Conservation (phyloP, 768 basidiomycete genomes). For the Suillus subluteus region DNA sequence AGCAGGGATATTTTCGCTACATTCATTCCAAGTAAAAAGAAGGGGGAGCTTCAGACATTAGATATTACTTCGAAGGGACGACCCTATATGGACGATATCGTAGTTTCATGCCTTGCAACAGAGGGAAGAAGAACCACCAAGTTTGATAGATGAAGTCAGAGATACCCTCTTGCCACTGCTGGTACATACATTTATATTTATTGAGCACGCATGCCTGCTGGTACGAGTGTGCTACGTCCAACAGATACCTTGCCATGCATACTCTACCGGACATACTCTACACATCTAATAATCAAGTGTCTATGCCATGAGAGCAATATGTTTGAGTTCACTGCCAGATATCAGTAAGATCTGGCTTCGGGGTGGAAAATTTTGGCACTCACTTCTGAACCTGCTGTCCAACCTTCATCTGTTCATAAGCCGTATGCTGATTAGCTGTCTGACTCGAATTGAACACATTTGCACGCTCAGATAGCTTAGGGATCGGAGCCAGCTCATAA, state of each 20-base stretch:
- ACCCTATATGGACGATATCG: slow-evolving; percentile 1
- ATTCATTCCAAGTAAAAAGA: neutral
- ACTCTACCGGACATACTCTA: neutral
- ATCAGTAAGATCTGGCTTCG: slow-evolving; percentile 17
- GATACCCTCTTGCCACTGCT: neutral
- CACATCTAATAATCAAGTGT: neutral
- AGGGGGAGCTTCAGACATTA: slow-evolving; percentile 2
- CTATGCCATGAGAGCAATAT: slow-evolving; percentile 81
- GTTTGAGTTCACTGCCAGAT: slow-evolving; percentile 67
- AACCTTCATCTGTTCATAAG: slow-evolving; percentile 80
- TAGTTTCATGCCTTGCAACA: slow-evolving; percentile 4
- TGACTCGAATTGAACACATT: slow-evolving; percentile 44
- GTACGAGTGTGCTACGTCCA: neutral
- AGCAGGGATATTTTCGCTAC: neutral
- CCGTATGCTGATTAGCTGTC: slow-evolving; percentile 26
- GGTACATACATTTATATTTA: neutral
- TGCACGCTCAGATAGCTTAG: slow-evolving; percentile 52
- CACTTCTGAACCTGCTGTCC: slow-evolving; percentile 88
- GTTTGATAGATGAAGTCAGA: slow-evolving; percentile 2
- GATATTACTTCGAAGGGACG: neutral
- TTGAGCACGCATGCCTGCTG: neutral
- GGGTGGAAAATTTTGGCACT: slow-evolving; percentile 24
- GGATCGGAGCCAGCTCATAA: slow-evolving; percentile 71
- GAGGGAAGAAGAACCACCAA: neutral
- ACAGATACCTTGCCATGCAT: neutral